Evolutionary conservation across 768 basidiomycete species (phyloP), one percentile per base, ranked within the genome.

Genomic region (Phallus indusiatus): DNA sequence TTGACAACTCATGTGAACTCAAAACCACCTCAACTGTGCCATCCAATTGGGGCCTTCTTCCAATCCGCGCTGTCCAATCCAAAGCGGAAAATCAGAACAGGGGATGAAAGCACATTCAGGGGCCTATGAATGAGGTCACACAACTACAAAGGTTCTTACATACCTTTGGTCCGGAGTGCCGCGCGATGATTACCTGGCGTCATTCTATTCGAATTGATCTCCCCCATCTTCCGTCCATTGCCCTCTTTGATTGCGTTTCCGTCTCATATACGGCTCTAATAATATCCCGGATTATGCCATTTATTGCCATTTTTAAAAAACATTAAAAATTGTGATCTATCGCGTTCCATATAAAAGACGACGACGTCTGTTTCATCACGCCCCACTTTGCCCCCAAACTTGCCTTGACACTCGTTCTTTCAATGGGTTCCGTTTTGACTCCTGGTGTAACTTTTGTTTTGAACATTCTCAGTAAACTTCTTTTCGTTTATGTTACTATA

Each of bases 401-500:
- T 12, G 12, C 42, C 42, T 16, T n/a, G 14, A 12, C n/a, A 42
- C n/a, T 42, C 42, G 14, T 4, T 42, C 42, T n/a, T 42, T 42
- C 42, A 42, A 42, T 42, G 42, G 42, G 42, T 42, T 42, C n/a
- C 9, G n/a, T 14, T 14, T 11, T 42, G 2, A 42, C 42, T 42
- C 42, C 42, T n/a, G 42, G 24, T 55, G 53, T 14, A 12, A n/a
- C 42, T n/a, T 42, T 42, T 42, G 16, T 54, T 4, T 9, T 42
- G 47, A 18, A 59, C 57, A 36, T 14, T 72, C 75, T 8, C 71
- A 68, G 12, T 69, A 69, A 1, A 66, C 68, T 1, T 76, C 65
- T 63, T 73, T 69, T 91, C 88, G 68, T 93, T 86, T 61, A 93
- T 84, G 42, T 42, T n/a, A 5, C 42, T 2, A 42, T n/a, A 12